Evolutionary conservation across 495 filamentous ascomycete genomes (phyloP).

Genomic region (Echria macrotheca): DNA sequence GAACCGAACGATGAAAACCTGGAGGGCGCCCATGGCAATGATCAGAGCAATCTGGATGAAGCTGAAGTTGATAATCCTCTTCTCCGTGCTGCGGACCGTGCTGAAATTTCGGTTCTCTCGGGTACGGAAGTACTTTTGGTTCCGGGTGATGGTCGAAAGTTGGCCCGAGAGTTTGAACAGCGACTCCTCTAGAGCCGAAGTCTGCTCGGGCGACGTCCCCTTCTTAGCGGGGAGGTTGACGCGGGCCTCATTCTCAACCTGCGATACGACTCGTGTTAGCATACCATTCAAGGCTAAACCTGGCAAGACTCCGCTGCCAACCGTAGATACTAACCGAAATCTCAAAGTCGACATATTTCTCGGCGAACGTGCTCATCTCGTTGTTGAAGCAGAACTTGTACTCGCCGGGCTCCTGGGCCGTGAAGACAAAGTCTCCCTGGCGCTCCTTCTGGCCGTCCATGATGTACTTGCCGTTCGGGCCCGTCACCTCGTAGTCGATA

Average conservation of each 20-base stretch:
- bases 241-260: slow-evolving; percentile 93
- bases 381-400: slow-evolving; percentile 99
- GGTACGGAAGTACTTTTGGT: slow-evolving; percentile 99
- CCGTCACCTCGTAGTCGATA: slow-evolving; percentile 84
- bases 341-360: slow-evolving; percentile 99
- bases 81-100: slow-evolving; percentile 93
- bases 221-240: slow-evolving; percentile 83
- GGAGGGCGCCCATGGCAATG: slow-evolving; percentile 91
- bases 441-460: slow-evolving; percentile 86
- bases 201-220: slow-evolving; percentile 87
- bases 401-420: slow-evolving; percentile 85
- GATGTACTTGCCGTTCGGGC: slow-evolving; percentile 76
- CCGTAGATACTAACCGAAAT: slow-evolving; percentile 75
- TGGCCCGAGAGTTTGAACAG: slow-evolving; percentile 92
- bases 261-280: slow-evolving; percentile 11
- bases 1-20: slow-evolving; percentile 97
- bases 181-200: slow-evolving; percentile 84
- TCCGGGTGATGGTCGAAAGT: slow-evolving; percentile 91
- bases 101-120: slow-evolving; percentile 98
- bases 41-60: slow-evolving; percentile 88
- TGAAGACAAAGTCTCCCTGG: slow-evolving; percentile 98
- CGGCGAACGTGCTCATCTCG: slow-evolving; percentile 94
- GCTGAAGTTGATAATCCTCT: slow-evolving; percentile 94
- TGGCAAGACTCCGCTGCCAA: too few relatives aligned
- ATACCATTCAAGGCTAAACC: neutral